phyloP scores from a whole-genome alignment of 805 yeast genomes.

The Isabelozyma pseudorhagii region DNA sequence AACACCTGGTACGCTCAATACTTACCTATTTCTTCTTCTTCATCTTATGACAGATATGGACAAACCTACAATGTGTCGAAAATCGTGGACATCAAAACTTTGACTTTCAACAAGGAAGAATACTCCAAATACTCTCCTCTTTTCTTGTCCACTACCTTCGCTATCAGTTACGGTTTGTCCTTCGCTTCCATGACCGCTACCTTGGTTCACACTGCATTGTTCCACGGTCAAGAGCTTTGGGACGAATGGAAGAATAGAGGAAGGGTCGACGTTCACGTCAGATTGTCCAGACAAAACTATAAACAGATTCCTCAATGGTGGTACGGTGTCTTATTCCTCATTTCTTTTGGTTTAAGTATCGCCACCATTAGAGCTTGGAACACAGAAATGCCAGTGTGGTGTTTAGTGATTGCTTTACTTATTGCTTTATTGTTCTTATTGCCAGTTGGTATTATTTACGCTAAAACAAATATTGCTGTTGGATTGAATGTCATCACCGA shows the following conservation, averaged over 20 bases:
- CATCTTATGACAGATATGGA: constrained; percentile 41
- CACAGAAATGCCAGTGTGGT: constrained; percentile 44
- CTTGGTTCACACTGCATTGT: constrained; percentile 39
- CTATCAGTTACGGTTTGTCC: constrained; percentile 56
- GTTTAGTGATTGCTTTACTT: constrained; percentile 33
- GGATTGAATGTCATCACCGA: constrained; percentile 49
- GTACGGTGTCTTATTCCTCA: constrained; percentile 28
- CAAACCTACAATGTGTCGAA: constrained; percentile 46
- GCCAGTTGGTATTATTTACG: constrained; percentile 38
- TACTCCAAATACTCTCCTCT: constrained; percentile 64
- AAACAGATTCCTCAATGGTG: constrained; percentile 45
- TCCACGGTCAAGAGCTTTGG: constrained; percentile 53
- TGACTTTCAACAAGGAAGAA: constrained; percentile 38
- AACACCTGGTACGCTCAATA: constrained; percentile 59
- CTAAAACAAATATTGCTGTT: constrained; percentile 30
- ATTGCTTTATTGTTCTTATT: constrained; percentile 38
- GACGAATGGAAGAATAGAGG: constrained; percentile 24
- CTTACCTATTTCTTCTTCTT: constrained; percentile 50
- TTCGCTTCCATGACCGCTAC: constrained; percentile 63
- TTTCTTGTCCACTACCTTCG: constrained; percentile 55
- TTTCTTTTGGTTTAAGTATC: constrained; percentile 25
- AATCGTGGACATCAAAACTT: constrained; percentile 40
- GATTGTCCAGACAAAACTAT: constrained; percentile 48
- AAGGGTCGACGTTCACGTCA: constrained; percentile 45
- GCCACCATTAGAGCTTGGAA: constrained; percentile 37